Conservation (phyloP, 2,329 filamentous ascomycete genomes). For the Onygenales sp. region DNA sequence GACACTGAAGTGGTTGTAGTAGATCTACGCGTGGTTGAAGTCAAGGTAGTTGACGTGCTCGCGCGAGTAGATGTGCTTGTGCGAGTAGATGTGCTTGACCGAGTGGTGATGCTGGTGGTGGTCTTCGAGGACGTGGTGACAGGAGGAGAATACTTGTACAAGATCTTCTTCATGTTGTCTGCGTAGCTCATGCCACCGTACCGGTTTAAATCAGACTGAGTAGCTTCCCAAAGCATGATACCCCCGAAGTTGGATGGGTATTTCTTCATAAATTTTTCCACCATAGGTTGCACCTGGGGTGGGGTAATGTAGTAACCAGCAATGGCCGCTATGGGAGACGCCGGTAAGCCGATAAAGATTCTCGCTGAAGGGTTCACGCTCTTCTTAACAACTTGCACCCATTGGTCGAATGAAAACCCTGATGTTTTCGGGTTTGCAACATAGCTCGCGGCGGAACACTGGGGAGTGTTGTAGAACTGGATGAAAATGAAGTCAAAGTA, state of each 20-base stretch:
- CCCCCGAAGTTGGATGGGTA: conserved; percentile 43
- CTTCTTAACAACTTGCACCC: conserved; percentile 30
- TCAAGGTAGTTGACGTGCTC: conserved; percentile 4
- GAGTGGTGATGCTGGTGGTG: conserved; percentile 6
- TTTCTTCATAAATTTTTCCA: conserved; percentile 33
- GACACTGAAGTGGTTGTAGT: conserved; percentile 9
- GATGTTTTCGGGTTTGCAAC: conserved; percentile 22
- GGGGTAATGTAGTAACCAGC: conserved; percentile 39
- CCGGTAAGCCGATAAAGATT: conserved; percentile 45
- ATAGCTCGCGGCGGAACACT: conserved; percentile 41
- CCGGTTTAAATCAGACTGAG: conserved; percentile 12
- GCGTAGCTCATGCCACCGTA: conserved; percentile 9
- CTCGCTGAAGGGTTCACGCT: conserved; percentile 37
- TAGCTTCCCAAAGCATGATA: conserved; percentile 40
- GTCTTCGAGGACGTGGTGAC: conserved; percentile 15
- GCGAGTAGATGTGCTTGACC: conserved; percentile 3
- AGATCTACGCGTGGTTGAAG: background rate
- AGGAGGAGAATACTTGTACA: conserved; percentile 11
- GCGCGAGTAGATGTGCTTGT: conserved; percentile 7
- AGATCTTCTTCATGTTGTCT: conserved; percentile 11
- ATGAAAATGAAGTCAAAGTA: conserved; percentile 46
- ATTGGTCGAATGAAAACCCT: conserved; percentile 39
- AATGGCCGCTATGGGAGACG: conserved; percentile 20
- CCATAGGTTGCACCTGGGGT: conserved; percentile 35
- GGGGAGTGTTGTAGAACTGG: conserved; percentile 47